A percentile compares a stretch with the other conserved stretches of the same genome.
Evolutionary conservation across 352 stramenopile genomes (phyloP).

Genomic region (Phytophthora multivora): DNA sequence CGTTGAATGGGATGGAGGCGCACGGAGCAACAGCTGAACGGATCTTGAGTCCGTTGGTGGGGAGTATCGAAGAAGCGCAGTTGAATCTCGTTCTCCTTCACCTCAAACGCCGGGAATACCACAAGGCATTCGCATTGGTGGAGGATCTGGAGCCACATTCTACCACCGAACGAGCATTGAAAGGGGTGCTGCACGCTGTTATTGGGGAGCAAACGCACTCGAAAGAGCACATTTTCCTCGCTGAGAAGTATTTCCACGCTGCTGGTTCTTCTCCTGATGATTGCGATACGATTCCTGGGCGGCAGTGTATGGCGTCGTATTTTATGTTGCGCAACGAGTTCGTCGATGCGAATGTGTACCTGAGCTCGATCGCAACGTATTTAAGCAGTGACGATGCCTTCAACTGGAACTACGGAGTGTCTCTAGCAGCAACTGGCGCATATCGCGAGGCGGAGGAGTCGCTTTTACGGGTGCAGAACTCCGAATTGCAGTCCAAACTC

Average conservation of each 20-base stretch:
- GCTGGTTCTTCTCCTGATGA: conserved; percentile 53
- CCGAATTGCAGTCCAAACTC: conserved; percentile 35
- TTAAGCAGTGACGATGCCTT: conserved; percentile 61
- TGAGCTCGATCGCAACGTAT: conserved; percentile 69
- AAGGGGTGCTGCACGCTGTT: conserved; percentile 61
- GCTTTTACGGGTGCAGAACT: conserved; percentile 53
- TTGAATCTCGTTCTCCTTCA: conserved; percentile 64
- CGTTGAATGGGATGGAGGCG: conserved; percentile 13
- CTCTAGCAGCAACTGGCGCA: conserved; percentile 49
- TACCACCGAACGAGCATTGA: conserved; percentile 52
- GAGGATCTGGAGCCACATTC: conserved; percentile 56
- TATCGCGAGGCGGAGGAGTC: conserved; percentile 61
- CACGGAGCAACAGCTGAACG: conserved; percentile 10
- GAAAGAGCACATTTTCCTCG: conserved; percentile 75
- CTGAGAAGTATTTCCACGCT: conserved; percentile 71
- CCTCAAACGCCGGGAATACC: conserved; percentile 53
- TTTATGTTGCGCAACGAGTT: conserved; percentile 73
- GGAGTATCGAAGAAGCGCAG: conserved; percentile 49
- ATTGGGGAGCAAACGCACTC: conserved; percentile 64
- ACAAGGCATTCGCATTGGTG: conserved; percentile 59
- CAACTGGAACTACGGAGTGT: conserved; percentile 83
- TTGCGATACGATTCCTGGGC: conserved; percentile 67
- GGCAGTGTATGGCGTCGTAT: conserved; percentile 76
- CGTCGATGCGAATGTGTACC: conserved; percentile 64
- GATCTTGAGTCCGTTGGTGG: conserved; percentile 44